phyloP scores from a whole-genome alignment of 306 rosid species.

The Vigna reflexopilosa region DNA sequence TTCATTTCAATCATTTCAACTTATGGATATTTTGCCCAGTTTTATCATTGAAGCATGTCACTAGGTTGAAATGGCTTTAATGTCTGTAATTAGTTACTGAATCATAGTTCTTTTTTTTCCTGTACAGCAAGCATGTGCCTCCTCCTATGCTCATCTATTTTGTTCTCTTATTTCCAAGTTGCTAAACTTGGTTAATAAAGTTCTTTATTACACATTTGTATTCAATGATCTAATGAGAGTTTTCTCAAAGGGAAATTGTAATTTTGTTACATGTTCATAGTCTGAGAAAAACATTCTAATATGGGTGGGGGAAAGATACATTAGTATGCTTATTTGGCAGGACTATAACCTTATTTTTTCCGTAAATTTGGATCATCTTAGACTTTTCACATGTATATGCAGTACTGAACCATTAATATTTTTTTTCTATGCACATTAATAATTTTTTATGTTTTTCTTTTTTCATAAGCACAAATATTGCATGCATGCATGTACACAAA shows the following conservation, averaged over 20 bases:
- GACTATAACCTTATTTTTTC: neutral
- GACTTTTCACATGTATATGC: neutral
- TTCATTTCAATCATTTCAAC: neutral
- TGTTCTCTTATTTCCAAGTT: neutral
- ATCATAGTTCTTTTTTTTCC: neutral
- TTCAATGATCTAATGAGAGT: neutral
- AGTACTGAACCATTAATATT: neutral
- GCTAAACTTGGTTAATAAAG: neutral
- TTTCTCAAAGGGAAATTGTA: neutral
- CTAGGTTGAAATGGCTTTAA: neutral
- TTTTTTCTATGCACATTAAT: neutral
- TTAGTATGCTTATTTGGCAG: neutral
- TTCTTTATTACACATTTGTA: neutral
- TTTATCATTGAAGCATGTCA: constrained; percentile 11
- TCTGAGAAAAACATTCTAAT: neutral
- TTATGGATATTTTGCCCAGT: neutral
- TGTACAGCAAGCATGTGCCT: neutral
- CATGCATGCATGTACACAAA: neutral
- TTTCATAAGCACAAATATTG: neutral
- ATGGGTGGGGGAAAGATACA: neutral
- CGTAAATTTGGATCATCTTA: neutral
- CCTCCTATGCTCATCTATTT: neutral
- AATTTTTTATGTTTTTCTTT: neutral
- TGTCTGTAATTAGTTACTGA: neutral
- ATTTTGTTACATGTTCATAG: neutral